Evolutionary conservation across 2,329 filamentous ascomycete species (phyloP), one percentile per base, ranked within the genome.

Genomic region (Penicillium sp.): DNA sequence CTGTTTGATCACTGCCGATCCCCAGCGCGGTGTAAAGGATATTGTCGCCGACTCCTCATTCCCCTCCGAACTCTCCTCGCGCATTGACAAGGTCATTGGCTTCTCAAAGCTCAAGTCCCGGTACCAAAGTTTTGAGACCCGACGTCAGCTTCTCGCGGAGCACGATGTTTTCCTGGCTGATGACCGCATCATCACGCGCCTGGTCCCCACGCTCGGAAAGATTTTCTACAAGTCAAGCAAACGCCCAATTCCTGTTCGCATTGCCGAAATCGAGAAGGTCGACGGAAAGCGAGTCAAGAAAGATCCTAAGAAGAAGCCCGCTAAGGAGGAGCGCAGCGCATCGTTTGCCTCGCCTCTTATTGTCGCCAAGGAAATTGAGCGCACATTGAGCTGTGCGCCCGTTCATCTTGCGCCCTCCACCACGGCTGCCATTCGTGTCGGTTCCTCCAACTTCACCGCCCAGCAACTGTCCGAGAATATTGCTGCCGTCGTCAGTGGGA

Each of bases 141-240:
- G 85, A 65, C 76, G 92, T 48, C 86, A 92, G 64, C 76, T 98
- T 23, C 77, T 83, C 46, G 72, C 79, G 30, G 86, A 95, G 64
- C 87, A 95, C 65, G 92, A 96, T 61, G 71, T 96, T 39, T 96
- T 98, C 70, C 75, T 98, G 40, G 90, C 85, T 35, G 92, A 98
- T 62, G 85, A 95, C 59, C 76, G 92, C 32, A 84, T 98, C 38
- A 69, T 80, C 45, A 77, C 75, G 41, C 71, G 75, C 43, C 74
- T 96, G 42, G 86, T 89, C 39, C 76, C 78, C 48, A 72, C 81
- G 2, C 79, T 98, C 9, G 92, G 90, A 54, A 96, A 95, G 71
- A 83, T 83, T 1, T 96, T 98, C 65, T 96, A 92, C 76, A 84
- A 88, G 70, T 85, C 82, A 11, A 68, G 69, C 47, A 96, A 96